Evolutionary conservation across 2,329 filamentous ascomycete species (phyloP).

Genomic region (Aspergillus felis): DNA sequence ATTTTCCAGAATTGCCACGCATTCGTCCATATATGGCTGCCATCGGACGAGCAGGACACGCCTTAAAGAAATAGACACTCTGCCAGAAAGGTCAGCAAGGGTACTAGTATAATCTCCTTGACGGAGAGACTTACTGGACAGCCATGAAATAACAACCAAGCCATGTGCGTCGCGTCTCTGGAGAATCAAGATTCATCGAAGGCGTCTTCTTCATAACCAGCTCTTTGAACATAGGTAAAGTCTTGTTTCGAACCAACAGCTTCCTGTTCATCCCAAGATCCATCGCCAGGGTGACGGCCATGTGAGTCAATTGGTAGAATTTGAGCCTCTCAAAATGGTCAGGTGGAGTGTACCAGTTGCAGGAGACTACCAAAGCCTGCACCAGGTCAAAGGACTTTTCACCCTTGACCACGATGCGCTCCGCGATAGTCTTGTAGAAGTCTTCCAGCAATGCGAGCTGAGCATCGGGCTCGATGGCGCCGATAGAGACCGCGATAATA

Average conservation of each 20-base stretch:
- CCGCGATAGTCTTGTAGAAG: slow-evolving; percentile 68
- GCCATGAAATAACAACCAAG: slow-evolving; percentile 59
- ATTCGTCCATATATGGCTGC: slow-evolving; percentile 62
- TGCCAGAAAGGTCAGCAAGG: slow-evolving; percentile 23
- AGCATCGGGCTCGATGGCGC: slow-evolving; percentile 48
- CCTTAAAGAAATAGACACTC: slow-evolving; percentile 56
- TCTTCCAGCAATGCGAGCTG: slow-evolving; percentile 65
- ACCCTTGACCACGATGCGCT: slow-evolving; percentile 68
- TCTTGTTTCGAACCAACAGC: slow-evolving; percentile 33
- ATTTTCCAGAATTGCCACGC: slow-evolving; percentile 53
- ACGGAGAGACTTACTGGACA: slow-evolving; percentile 43
- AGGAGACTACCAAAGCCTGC: slow-evolving; percentile 69
- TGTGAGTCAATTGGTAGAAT: slow-evolving; percentile 82
- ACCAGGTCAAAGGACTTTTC: slow-evolving; percentile 81
- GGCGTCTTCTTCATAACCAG: slow-evolving; percentile 36
- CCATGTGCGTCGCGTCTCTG: slow-evolving; percentile 58
- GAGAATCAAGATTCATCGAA: slow-evolving; percentile 46
- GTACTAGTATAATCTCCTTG: neutral
- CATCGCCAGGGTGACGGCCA: slow-evolving; percentile 75
- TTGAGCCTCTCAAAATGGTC: slow-evolving; percentile 82
- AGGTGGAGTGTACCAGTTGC: slow-evolving; percentile 83
- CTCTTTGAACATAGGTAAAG: slow-evolving; percentile 35
- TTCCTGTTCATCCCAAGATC: slow-evolving; percentile 72
- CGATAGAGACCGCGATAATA: slow-evolving; percentile 53
- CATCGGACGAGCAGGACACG: slow-evolving; percentile 57